Base-by-base conservation (phyloP, 2,329 filamentous ascomycete genomes). In the Zymoseptoria crescenta region DNA sequence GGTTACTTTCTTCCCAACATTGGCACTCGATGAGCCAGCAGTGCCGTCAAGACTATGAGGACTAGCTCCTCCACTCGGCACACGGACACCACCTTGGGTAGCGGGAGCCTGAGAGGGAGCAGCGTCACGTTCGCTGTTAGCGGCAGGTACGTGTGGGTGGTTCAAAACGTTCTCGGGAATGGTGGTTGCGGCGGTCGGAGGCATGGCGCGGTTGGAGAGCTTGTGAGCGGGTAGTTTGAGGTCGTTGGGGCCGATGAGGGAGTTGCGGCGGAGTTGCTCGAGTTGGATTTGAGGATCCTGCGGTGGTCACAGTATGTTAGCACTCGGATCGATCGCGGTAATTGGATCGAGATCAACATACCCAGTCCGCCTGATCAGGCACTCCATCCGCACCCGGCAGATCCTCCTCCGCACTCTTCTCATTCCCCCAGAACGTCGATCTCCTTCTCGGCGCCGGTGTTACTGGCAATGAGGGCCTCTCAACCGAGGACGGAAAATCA, bases 341-440 rank as follows among this genome's bases (percentile, higher is more conserved):
- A 45, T 7, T 13, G 5, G 7, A 45, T 13, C 64, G 71, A 62
- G 65, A 65, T 75, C 81, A 81, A 90, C 90, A 87, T 91, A 96
- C 91, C 93, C 93, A 96, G 75, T 96, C 90, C 72, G 84, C 82
- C 81, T 96, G 92, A 74, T 84, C 81, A 62, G 92, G 91, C 64
- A 96, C 91, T 55, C 91, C 92, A 72, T 89, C 84, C 54, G 92
- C 91, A 64, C 79, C 79, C 62, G 90, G 90, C 66, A 96, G 79
- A 69, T 81, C 79, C 63, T 80, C 81, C 63, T 78, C 75, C 45
- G 78, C 78, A 60, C 83, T 78, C 55, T 79, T 79, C 60, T 83
- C 83, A 27, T 78, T 77, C 55, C 82, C 85, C 87, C 86, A 90
- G 72, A 87, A 88, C 55, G 77, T 86, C 35, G 82, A 79, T 67